Evolutionary conservation across 1,284 basidiomycete species (phyloP), one percentile per base, ranked within the genome.

Genomic region (Trametes pubescens): DNA sequence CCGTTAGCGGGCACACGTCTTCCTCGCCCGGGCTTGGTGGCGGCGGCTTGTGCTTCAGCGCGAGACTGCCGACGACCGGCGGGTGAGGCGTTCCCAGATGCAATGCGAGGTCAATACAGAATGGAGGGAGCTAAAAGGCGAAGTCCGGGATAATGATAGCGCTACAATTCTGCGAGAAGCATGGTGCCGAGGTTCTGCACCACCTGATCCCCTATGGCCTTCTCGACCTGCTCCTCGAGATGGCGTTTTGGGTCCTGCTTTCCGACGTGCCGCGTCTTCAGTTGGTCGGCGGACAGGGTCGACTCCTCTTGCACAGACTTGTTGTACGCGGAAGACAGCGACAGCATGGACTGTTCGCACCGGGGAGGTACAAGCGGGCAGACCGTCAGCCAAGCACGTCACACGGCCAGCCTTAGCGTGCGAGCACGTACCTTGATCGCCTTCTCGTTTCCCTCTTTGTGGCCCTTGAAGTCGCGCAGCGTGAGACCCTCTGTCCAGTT

Each of bases 221-320:
- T 93, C 80, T 98, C 96, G n/a, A 97, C 96, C 34, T 93, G 92
- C 79, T 98, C 96, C 74, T 97, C 95, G 69, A 99, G 78, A 82
- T 99, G 96, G 72, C 96, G 88, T 81, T 98, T 99, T 49, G 96
- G 96, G 81, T 99, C 96, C 73, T 97, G 94, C 80, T 98, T 99
- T 65, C 96, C 96, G 71, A 99, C 96, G 78, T 98, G 96, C 68
- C 96, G 88, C 60, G 95, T 98, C 81, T 97, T 96, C 54, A 98
- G 84, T 75, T 98, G 94, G 54, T 97, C 94, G 18, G 91, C 76
- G 21, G 94, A 92, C 62, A 98, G 81, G 29, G 95, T 97, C 57
- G 95, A 92, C 78, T 98, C 96, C 77, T 98, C 96, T 79, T 96
- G 93, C 40, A 98, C 94, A 0, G 94, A 96, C 78, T 97, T 97